These are phyloP conservation scores for Diatrype stigma DNA, from an alignment of 2,329 filamentous ascomycete genomes.

Conservation along the genomic window DNA sequence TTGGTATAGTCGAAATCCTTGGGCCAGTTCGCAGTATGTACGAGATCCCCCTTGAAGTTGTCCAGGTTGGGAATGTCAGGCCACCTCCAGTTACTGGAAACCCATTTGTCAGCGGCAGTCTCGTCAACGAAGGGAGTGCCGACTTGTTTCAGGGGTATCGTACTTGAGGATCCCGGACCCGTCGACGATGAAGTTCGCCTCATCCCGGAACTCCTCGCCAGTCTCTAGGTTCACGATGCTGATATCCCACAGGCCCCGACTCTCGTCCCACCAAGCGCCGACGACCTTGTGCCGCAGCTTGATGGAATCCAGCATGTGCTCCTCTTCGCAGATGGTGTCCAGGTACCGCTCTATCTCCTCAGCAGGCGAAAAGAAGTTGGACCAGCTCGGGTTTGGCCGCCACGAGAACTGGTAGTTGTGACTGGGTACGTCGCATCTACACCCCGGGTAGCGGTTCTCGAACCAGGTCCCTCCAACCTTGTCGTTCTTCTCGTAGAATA, in stretches of 20 bases:
- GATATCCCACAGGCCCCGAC: conserved; percentile 38
- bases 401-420: conserved; percentile 62
- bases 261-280: conserved; percentile 42
- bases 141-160: conserved; percentile 16
- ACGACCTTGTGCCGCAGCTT: conserved; percentile 39
- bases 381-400: conserved; percentile 56
- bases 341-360: conserved; percentile 55
- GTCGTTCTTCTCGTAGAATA: conserved; percentile 53
- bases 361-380: conserved; percentile 50
- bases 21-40: conserved; percentile 54
- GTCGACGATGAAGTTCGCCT: conserved; percentile 45
- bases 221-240: conserved; percentile 34
- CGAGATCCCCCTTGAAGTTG: conserved; percentile 41
- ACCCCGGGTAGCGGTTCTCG: conserved; percentile 56
- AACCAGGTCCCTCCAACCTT: conserved; percentile 55
- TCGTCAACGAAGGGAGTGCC: not conserved
- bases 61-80: conserved; percentile 44
- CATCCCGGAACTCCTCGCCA: conserved; percentile 37
- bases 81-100: conserved; percentile 47
- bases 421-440: conserved; percentile 52
- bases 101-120: conserved; percentile 9
- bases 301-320: conserved; percentile 39
- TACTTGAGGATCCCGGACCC: conserved; percentile 51
- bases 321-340: conserved; percentile 42
- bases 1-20: conserved; percentile 42